Evolutionary conservation across 139 green algal genomes (phyloP).

Genomic region (Chlamydomonas sp.): DNA sequence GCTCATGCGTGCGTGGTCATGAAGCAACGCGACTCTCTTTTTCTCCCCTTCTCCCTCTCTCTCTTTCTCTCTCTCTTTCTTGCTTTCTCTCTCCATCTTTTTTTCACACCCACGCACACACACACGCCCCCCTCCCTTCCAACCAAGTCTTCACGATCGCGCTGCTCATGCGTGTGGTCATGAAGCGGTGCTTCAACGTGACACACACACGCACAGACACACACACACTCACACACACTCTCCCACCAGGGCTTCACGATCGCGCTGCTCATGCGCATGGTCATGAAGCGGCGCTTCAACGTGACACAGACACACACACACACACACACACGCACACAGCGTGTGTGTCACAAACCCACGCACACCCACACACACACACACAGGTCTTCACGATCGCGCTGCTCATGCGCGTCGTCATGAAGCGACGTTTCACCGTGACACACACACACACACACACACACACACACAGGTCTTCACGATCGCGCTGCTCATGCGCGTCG

Average conservation of each 20-base stretch:
- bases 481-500: constrained; percentile 77
- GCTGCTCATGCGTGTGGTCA: constrained; percentile 75
- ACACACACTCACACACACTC: neutral
- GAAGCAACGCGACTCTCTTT: no score
- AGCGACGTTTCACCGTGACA: constrained; percentile 54
- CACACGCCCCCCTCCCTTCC: neutral
- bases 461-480: constrained; percentile 57
- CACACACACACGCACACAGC: neutral
- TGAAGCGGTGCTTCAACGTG: constrained; percentile 71
- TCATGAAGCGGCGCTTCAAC: constrained; percentile 76
- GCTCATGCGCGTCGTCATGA: constrained; percentile 75
- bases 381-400: constrained; percentile 78
- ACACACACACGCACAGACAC: constrained; percentile 52
- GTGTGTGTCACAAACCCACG: neutral
- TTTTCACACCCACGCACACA: constrained; percentile 47
- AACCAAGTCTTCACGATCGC: constrained; percentile 66
- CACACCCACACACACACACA: neutral
- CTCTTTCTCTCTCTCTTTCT: no score
- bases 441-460: constrained; percentile 1
- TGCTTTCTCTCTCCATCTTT: no score
- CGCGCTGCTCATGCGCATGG: constrained; percentile 74
- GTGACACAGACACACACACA: constrained; percentile 57
- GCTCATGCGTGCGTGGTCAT: constrained; percentile 79
- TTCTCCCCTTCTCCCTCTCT: no score
- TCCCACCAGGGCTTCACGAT: constrained; percentile 55